phyloP scores from a whole-genome alignment of 345 rosid species.

The Aquilaria malaccensis region DNA sequence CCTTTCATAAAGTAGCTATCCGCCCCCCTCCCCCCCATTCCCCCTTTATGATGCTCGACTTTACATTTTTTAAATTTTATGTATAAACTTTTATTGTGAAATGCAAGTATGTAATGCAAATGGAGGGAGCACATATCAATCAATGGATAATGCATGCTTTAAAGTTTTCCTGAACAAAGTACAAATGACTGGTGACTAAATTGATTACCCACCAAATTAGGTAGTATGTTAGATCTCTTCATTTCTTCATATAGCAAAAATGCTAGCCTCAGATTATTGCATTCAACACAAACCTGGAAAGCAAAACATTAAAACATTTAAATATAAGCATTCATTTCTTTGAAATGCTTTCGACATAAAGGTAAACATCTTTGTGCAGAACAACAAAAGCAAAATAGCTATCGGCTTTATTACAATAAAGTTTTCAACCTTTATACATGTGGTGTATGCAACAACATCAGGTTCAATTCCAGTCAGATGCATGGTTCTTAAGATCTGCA shows the following conservation, averaged over 20 bases:
- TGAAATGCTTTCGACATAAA: conserved; percentile 6
- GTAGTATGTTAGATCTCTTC: conserved; percentile 66
- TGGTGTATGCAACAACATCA: conserved; percentile 87
- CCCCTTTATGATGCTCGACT: no score
- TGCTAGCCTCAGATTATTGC: conserved; percentile 54
- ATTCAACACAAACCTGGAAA: conserved; percentile 63
- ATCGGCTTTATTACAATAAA: conserved; percentile 8
- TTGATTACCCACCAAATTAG: conserved; percentile 57
- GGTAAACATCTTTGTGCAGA: neutral
- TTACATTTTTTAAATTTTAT: no score
- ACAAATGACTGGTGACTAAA: neutral
- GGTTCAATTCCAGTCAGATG: conserved; percentile 57
- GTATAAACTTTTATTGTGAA: no score
- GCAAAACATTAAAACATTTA: conserved; percentile 14
- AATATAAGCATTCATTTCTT: conserved; percentile 10
- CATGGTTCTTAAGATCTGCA: conserved; percentile 88
- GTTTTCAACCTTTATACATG: conserved; percentile 71
- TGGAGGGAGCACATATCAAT: no score
- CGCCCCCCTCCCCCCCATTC: no score
- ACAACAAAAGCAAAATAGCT: conserved; percentile 13
- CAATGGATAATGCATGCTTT: no score
- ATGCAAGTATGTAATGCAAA: no score
- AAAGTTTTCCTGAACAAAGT: no score
- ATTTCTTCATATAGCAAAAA: conserved; percentile 76
- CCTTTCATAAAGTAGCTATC: no score